Evolutionary conservation across 2,329 filamentous ascomycete genomes (phyloP), one percentile per base, ranked within the genome.

Genomic region (Cercospora zeina): DNA sequence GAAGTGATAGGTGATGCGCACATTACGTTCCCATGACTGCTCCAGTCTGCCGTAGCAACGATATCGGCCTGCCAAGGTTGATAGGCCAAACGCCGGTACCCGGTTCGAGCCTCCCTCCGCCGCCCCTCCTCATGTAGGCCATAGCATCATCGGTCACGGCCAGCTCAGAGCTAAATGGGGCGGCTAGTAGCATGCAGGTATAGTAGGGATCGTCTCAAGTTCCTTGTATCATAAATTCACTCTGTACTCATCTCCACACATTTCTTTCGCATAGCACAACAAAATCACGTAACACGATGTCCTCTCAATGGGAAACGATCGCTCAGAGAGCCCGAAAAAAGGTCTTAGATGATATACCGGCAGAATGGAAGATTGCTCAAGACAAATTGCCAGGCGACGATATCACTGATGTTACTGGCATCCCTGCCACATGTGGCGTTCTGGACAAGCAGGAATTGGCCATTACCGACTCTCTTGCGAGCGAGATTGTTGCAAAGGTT

Each of bases 351-450:
- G 82, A 82, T 0, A 85, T 89, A 60, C 85, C 86, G 0, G 59
- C 76, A 1, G 81, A 86, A 69, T 88, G 84, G 81, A 77, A 79
- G 55, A 79, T 88, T 4, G 83, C 85, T 0, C 71, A 74, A 4
- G 70, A 81, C 47, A 72, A 85, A 39, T 69, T 87, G 0, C 86
- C 86, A 1, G 45, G 42, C 37, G 45, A 58, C 33, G 57, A 63
- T 39, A 80, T 85, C 68, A 75, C 81, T 50, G 80, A 88, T 67
- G 82, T 88, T 14, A 84, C 81, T 0, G 68, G 67, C 2, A 87
- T 85, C 73, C 84, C 85, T 2, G 68, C 68, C 21, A 67, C 70
- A 69, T 88, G 85, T 1, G 85, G 84, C 3, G 86, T 86, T 80
- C 86, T 89, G 65, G 83, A 77, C 1, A 39, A 72, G 1, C 66